Conservation (phyloP, 768 basidiomycete species). For the Galerina sulciceps region DNA sequence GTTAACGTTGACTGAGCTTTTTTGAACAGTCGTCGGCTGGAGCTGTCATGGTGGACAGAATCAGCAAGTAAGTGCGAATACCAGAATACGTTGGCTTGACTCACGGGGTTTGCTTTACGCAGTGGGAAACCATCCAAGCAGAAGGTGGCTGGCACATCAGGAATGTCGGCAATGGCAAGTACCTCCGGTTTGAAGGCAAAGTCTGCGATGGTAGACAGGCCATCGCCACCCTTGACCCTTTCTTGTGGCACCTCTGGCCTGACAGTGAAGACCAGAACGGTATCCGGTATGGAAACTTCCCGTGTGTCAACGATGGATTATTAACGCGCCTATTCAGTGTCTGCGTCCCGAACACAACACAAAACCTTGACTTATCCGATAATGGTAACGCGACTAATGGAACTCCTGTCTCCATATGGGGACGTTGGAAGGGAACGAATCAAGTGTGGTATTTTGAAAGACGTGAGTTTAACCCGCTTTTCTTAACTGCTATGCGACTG, state of each 20-base stretch:
- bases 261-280: conserved; percentile 30
- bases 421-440: conserved; percentile 41
- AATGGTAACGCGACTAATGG: conserved; percentile 44
- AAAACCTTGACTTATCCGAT: conserved; percentile 45
- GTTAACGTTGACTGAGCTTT: conserved; percentile 27
- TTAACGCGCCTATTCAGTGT: conserved; percentile 31
- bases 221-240: conserved; percentile 27
- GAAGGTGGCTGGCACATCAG: conserved; percentile 33
- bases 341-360: conserved; percentile 35
- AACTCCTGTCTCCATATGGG: conserved; percentile 46
- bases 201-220: conserved; percentile 32
- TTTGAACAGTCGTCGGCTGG: conserved; percentile 43
- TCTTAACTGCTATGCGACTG: no score
- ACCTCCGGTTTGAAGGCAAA: conserved; percentile 30
- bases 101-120: conserved; percentile 9
- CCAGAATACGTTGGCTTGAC: background rate
- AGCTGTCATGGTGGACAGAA: conserved; percentile 40
- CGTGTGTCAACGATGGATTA: background rate
- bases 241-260: conserved; percentile 40
- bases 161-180: conserved; percentile 34
- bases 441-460: conserved; percentile 34
- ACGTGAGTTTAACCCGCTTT: no score
- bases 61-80: conserved; percentile 37
- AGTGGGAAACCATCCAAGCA: conserved; percentile 17
- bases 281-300: conserved; percentile 18